phyloP scores from a whole-genome alignment of 805 yeast genomes.

The Huiozyma naganishii region DNA sequence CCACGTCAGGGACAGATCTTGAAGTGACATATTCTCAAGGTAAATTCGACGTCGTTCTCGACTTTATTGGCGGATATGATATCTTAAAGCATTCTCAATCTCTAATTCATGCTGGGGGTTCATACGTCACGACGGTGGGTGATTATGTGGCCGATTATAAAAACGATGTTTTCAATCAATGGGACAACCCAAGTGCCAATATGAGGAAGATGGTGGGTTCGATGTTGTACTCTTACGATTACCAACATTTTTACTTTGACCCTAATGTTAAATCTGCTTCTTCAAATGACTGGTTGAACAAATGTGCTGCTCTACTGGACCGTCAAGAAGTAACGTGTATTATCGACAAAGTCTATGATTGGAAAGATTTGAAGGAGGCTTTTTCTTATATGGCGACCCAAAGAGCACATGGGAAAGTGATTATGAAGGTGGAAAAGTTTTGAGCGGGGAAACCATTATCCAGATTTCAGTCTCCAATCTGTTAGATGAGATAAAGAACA shows the following conservation, averaged over 20 bases:
- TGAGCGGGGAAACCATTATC: slow-evolving; percentile 7
- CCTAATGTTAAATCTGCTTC: slow-evolving; percentile 20
- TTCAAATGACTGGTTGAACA: slow-evolving; percentile 31
- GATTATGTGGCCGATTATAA: slow-evolving; percentile 38
- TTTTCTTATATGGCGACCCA: slow-evolving; percentile 39
- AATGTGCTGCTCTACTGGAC: slow-evolving; percentile 36
- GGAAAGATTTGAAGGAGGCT: slow-evolving; percentile 49
- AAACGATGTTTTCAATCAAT: slow-evolving; percentile 27
- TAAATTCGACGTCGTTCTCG: slow-evolving; percentile 55
- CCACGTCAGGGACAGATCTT: slow-evolving; percentile 17
- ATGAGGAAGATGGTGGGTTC: slow-evolving; percentile 29
- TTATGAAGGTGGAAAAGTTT: slow-evolving; percentile 37
- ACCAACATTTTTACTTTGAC: slow-evolving; percentile 28
- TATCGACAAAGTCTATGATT: slow-evolving; percentile 46
- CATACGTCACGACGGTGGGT: slow-evolving; percentile 54
- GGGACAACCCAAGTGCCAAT: slow-evolving; percentile 28
- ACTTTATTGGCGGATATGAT: slow-evolving; percentile 58
- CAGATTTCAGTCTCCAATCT: no score
- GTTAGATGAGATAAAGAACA: no score
- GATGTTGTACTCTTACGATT: slow-evolving; percentile 29
- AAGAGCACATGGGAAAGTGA: slow-evolving; percentile 58
- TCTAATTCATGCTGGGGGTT: slow-evolving; percentile 39
- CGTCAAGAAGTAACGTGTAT: slow-evolving; percentile 36
- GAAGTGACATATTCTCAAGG: slow-evolving; percentile 28
- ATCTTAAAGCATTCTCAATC: slow-evolving; percentile 34